Percentiles rank a stretch among this genome's conserved stretches.
Conservation (phyloP, 768 basidiomycete species). For the Suillus alpinus region DNA sequence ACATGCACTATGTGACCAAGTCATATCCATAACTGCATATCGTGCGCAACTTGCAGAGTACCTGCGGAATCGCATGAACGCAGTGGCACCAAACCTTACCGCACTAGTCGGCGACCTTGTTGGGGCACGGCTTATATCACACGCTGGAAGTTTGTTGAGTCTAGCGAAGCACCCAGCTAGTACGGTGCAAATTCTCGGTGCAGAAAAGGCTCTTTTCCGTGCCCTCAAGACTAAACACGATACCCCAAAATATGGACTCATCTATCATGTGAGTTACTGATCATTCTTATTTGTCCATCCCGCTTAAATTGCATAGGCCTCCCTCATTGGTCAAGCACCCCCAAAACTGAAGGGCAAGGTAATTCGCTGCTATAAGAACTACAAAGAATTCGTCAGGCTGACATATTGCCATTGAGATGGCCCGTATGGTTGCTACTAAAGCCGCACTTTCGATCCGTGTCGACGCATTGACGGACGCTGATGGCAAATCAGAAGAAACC, state of each 20-base stretch:
- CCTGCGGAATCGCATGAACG: conserved; percentile 95
- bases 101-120: conserved; percentile 77
- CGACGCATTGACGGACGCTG: conserved; percentile 90
- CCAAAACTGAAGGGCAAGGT: conserved; percentile 98
- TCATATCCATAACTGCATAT: conserved; percentile 94
- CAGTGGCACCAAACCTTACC: conserved; percentile 96
- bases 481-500: conserved; percentile 79
- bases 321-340: conserved; percentile 94
- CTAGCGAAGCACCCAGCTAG: conserved; percentile 77
- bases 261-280: conserved; percentile 79
- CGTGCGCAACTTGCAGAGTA: conserved; percentile 95
- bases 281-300: conserved; percentile 1
- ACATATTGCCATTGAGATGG: conserved; percentile 61
- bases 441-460: conserved; percentile 96
- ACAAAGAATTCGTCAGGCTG: conserved; percentile 2
- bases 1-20: conserved; percentile 94
- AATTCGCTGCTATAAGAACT: conserved; percentile 14
- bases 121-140: conserved; percentile 71
- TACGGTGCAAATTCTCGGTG: conserved; percentile 74
- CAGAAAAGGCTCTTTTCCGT: conserved; percentile 75
- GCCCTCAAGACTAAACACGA: conserved; percentile 85
- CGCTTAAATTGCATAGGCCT: conserved; percentile 53
- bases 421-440: conserved; percentile 99
- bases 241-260: conserved; percentile 99
- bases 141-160: conserved; percentile 68